Base-by-base conservation (phyloP, 148 eudicot genomes). In the Rhododendron henanense region DNA sequence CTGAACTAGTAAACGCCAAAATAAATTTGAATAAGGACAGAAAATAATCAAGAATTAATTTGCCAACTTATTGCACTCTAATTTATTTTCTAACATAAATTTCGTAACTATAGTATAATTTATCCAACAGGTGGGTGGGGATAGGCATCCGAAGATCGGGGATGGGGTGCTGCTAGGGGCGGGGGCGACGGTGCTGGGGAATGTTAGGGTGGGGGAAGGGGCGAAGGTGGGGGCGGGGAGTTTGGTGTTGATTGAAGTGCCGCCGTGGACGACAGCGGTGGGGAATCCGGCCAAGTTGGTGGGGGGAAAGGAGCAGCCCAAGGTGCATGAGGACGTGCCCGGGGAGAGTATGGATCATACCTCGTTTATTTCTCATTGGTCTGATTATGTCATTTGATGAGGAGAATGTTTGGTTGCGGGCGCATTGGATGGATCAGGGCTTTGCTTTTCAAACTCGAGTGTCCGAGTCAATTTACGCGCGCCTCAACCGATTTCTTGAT, bases 291-390 rank as follows among this genome's bases (percentile, higher is more conserved):
- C 93, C 37, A 85, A 87, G 85, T 77, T 91, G 81, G 88, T 91
- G 4, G 93, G 93, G 3, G 93, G 93, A 19, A 88, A 84, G 63
- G 91, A 84, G 15, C 87, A 87, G 81, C 91, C 93, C 0, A 90
- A 84, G n/a, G 85, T 90, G 63, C 93, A 91, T 15, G 91, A 57
- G 83, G 93, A 91, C 18, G 78, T 88, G 2, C 93, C 93, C 6
- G 91, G 91, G 81, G 91, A 91, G 89, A 88, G 90, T 3, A 91
- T 91, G 93, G 93, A 91, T 80, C 93, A 91, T 39, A 91, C 93
- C 21, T 91, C 93, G 5, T 91, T 91, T 44, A 91, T 91, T 10
- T 80, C 86, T 51, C 80, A 79, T n/a, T 87, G 88, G 88, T 87
- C 80, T 13, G 88, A 87, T 41, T 87, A 87, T 13, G 79, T 87